Percentiles rank a stretch among this genome's conserved stretches.
Evolutionary conservation across 2,329 filamentous ascomycete genomes (phyloP).

Genomic region (Clathrospora elynae): DNA sequence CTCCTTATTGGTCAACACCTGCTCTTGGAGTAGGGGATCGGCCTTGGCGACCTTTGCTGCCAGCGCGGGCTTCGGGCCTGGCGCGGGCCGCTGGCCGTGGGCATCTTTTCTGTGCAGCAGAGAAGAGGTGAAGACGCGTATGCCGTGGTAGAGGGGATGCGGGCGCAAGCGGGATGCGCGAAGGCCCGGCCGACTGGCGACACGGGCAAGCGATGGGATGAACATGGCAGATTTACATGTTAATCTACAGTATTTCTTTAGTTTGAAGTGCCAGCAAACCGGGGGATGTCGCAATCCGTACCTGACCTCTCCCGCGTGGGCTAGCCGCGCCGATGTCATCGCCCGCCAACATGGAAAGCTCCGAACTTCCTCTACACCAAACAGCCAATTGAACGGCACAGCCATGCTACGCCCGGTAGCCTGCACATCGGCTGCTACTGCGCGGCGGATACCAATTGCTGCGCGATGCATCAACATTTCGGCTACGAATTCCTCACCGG

Average conservation of each 20-base stretch:
- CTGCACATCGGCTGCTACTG: conserved; percentile 19
- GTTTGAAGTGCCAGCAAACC: conserved; percentile 11
- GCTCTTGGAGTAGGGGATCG: conserved; percentile 62
- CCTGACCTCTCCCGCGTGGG: conserved; percentile 15
- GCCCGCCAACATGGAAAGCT: not conserved
- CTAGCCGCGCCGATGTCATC: not conserved
- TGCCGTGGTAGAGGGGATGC: conserved; percentile 25
- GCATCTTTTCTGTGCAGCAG: conserved; percentile 53
- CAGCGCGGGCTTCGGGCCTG: conserved; percentile 32
- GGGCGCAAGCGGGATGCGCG: conserved; percentile 25
- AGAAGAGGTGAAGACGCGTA: conserved; percentile 52
- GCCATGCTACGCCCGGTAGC: conserved; percentile 41
- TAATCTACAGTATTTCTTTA: no score
- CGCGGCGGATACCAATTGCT: conserved; percentile 22
- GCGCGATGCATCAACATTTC: conserved; percentile 53
- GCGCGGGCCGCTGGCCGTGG: conserved; percentile 38
- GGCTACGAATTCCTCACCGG: conserved; percentile 50
- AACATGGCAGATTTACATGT: conserved; percentile 42
- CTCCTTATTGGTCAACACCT: conserved; percentile 74
- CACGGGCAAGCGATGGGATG: conserved; percentile 44
- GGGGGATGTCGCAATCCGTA: conserved; percentile 9
- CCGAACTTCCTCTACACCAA: conserved; percentile 4
- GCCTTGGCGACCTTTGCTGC: conserved; percentile 34
- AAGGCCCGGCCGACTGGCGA: conserved; percentile 38
- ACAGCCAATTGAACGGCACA: conserved; percentile 34